Percentiles rank a stretch among this genome's conserved stretches.
These are phyloP conservation scores for Penicillium verrucosum DNA, from an alignment of 2,329 filamentous ascomycete genomes.

Conservation along the genomic window DNA sequence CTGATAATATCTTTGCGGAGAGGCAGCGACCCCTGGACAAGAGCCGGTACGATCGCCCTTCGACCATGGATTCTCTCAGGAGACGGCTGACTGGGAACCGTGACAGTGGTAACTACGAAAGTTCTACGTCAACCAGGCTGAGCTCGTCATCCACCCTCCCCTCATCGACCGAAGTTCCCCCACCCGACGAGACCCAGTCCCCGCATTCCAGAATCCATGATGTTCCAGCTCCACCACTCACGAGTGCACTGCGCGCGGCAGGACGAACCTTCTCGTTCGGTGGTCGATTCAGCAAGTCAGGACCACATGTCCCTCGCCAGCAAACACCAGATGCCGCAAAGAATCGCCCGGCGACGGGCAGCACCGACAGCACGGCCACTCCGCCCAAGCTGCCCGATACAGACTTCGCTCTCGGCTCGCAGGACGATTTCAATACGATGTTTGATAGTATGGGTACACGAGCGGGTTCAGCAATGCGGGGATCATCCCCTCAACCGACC, in stretches of 20 bases:
- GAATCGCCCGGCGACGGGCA: constrained; percentile 50
- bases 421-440: constrained; percentile 52
- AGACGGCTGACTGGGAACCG: constrained; percentile 35
- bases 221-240: constrained; percentile 39
- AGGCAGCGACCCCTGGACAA: constrained; percentile 34
- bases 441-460: constrained; percentile 48
- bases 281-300: constrained; percentile 37
- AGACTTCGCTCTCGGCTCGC: constrained; percentile 40
- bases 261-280: constrained; percentile 55
- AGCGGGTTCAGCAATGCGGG: constrained; percentile 25
- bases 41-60: constrained; percentile 34
- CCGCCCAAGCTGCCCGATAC: constrained; percentile 51
- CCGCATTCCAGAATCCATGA: constrained; percentile 41
- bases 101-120: constrained; percentile 50
- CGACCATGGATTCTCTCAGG: constrained; percentile 15
- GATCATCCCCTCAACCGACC: constrained; percentile 20
- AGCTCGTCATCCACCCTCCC: constrained; percentile 56
- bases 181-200: constrained; percentile 39
- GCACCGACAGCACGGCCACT: constrained; percentile 51
- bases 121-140: constrained; percentile 50
- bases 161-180: constrained; percentile 50
- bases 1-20: constrained; percentile 41
- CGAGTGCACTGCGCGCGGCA: constrained; percentile 45
- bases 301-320: constrained; percentile 21
- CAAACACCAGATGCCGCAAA: constrained; percentile 24